Evolutionary conservation across 257 asterid species (phyloP).

Genomic region (Forsythia viridissima): DNA sequence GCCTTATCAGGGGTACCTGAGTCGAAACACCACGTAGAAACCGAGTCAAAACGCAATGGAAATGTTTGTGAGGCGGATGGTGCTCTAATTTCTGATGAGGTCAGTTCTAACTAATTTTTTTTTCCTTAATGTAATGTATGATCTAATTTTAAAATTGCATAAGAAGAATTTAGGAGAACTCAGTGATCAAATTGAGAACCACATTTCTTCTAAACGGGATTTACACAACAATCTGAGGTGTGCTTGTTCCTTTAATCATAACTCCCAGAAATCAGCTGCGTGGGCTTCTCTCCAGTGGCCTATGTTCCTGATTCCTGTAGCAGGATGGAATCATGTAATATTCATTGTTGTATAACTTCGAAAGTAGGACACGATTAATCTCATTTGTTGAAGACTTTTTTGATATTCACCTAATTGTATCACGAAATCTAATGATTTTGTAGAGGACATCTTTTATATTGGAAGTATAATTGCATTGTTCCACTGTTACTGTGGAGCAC

Average conservation of each 20-base stretch:
- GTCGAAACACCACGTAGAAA: conserved; percentile 8
- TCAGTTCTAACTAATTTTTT: not conserved
- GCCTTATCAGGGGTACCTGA: conserved; percentile 1
- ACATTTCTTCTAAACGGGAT: no score
- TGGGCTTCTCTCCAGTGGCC: not conserved
- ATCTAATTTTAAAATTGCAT: not conserved
- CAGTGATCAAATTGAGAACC: not conserved
- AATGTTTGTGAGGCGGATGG: not conserved
- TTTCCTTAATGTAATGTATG: not conserved
- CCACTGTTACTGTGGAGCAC: not conserved
- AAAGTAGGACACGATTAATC: not conserved
- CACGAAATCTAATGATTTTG: not conserved
- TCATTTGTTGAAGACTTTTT: not conserved
- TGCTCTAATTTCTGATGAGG: conserved; percentile 13
- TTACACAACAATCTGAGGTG: not conserved
- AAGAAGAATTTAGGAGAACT: not conserved
- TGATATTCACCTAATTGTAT: not conserved
- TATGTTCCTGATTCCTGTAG: not conserved
- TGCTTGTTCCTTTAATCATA: not conserved
- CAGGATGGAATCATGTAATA: not conserved
- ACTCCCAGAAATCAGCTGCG: not conserved
- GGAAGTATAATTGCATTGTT: not conserved
- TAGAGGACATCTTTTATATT: not conserved
- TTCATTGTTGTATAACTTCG: not conserved
- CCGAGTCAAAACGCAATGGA: conserved; percentile 8